Conservation (phyloP, 495 filamentous ascomycete species). For the Xylaria bambusicola region DNA sequence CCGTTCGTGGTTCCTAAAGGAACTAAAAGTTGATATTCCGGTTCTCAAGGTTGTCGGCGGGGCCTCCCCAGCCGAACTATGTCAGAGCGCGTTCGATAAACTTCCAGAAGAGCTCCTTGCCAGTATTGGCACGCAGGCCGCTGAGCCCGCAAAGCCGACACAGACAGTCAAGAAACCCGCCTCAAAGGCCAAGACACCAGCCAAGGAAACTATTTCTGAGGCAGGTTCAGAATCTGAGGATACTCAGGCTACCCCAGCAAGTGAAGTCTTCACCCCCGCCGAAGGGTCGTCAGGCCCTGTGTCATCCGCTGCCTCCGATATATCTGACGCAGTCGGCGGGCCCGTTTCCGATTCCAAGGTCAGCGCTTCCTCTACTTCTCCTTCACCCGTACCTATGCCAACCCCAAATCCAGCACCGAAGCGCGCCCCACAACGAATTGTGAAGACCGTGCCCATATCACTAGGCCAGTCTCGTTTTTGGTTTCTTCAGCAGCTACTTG, state of each 20-base stretch:
- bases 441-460: conserved; percentile 25
- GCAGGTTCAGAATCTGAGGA: background rate
- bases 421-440: background rate
- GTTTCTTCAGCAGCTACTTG: conserved; percentile 39
- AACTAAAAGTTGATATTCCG: conserved; percentile 43
- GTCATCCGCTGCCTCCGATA: background rate
- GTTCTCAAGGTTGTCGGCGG: conserved; percentile 52
- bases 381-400: background rate
- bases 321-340: background rate
- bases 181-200: background rate
- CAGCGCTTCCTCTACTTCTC: background rate
- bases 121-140: background rate
- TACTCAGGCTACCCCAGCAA: background rate
- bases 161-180: background rate
- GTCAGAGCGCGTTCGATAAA: conserved; percentile 3
- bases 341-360: background rate
- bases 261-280: background rate
- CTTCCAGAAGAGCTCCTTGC: conserved; percentile 27
- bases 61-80: conserved; percentile 29
- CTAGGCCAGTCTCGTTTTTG: conserved; percentile 50
- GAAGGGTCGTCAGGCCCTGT: background rate
- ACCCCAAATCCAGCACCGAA: background rate
- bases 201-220: background rate
- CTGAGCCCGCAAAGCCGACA: background rate
- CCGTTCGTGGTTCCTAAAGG: conserved; percentile 43